Base-by-base conservation (phyloP, 495 filamentous ascomycete genomes). In the Apiosordaria backusii region DNA sequence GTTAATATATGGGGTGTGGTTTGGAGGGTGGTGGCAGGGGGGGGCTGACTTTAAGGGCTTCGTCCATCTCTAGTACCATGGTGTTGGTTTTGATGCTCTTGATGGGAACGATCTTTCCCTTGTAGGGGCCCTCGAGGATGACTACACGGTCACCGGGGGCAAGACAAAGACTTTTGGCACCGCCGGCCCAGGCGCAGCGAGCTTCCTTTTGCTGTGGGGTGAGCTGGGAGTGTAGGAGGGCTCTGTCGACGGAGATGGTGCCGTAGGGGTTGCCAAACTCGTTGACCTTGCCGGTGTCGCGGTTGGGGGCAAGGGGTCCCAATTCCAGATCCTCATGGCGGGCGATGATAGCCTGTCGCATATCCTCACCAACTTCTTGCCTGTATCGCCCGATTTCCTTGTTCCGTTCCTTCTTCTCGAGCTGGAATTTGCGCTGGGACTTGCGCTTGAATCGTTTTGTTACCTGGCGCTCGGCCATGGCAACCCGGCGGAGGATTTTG, bases 61-160 rank as follows among this genome's bases (percentile, higher is more conserved):
- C 86, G 67, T 86, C 81, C 25, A 97, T 78, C 2, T 73, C 74
- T 29, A 94, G 80, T 55, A 81, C 83, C 70, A 88, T 86, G 50
- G 70, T 82, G 1, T 83, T 77, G 21, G 72, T 72, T 65, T 89
- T 79, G 45, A 97, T 81, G n/a, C 75, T 69, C 57, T 63, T 71
- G 27, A 97, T 85, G 29, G 78, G 78, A 26, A 88, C 89, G 79
- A 99, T 96, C 77, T 88, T 89, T 65, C 92, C 92, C 80, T 88
- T 89, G 67, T 93, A 90, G 65, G 80, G 80, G 22, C 93, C 92
- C 60, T 88, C 87, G 57, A 89, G 78, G 35, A 96, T 74, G 45
- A 92, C 91, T 29, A 96, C 91, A 62, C 93, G 83, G 71, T 97
- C 93, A 9, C 86, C 87, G 7, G 77, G 72, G 18, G 80, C 84